Percentiles rank a stretch among this genome's conserved stretches.
phyloP scores from a whole-genome alignment of 441 rosid species.

The Pelargonium citronellum region DNA sequence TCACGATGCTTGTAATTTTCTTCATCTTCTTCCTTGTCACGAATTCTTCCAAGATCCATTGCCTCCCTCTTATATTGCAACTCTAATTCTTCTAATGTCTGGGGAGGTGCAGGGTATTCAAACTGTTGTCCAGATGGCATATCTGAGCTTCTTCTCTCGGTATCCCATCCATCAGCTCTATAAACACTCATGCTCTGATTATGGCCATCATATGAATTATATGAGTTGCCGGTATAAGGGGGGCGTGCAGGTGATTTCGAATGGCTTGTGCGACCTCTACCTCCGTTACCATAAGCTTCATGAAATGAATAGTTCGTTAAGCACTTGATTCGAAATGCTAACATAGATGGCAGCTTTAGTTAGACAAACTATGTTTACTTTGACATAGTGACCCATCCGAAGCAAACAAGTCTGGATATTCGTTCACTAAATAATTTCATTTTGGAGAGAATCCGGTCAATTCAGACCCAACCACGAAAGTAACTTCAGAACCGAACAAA shows the following conservation, averaged over 20 bases:
- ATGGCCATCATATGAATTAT: conserved; percentile 65
- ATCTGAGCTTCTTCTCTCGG: conserved; percentile 55
- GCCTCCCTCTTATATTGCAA: conserved; percentile 69
- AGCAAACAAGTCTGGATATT: conserved; percentile 36
- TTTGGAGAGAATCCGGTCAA: conserved; percentile 40
- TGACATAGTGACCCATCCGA: conserved; percentile 42
- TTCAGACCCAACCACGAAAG: conserved; percentile 42
- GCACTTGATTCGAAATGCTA: conserved; percentile 56
- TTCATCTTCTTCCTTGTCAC: conserved; percentile 84
- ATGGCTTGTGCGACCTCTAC: conserved; percentile 76
- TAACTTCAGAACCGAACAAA: conserved; percentile 56
- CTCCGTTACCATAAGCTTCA: conserved; percentile 98
- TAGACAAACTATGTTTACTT: conserved; percentile 39
- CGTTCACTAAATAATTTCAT: conserved; percentile 44
- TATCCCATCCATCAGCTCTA: conserved; percentile 69
- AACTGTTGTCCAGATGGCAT: conserved; percentile 54
- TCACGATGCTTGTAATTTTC: conserved; percentile 90
- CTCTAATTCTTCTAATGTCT: conserved; percentile 73
- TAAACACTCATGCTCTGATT: conserved; percentile 51
- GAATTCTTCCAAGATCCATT: conserved; percentile 62
- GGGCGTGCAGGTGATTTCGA: conserved; percentile 79
- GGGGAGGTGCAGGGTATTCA: conserved; percentile 58
- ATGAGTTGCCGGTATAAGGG: conserved; percentile 60
- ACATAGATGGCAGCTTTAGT: conserved; percentile 47
- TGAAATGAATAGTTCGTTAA: conserved; percentile 74